These are phyloP conservation scores for Umbelopsis vinacea DNA, from an alignment of 192 early-diverging fungal genomes.

Conservation along the genomic window DNA sequence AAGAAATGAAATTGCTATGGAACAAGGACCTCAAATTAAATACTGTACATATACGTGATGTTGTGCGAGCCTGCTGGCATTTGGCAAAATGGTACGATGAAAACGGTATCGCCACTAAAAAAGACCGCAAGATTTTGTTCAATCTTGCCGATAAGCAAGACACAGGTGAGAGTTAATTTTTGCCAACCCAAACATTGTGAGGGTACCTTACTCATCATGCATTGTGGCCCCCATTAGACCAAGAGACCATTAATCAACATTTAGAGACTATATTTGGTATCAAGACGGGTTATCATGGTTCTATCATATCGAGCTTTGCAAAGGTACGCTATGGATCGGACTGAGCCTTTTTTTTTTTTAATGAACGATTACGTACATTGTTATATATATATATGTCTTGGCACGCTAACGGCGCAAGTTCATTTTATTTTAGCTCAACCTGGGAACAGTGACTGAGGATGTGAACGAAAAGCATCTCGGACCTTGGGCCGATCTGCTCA, in stretches of 20 bases:
- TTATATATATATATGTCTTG: not conserved
- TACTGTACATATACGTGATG: slow-evolving; percentile 94
- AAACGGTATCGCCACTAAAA: slow-evolving; percentile 45
- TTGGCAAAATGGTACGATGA: slow-evolving; percentile 56
- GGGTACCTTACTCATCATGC: no score
- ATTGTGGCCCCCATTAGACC: slow-evolving; percentile 53
- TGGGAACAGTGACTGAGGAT: slow-evolving; percentile 82
- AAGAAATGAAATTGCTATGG: slow-evolving; percentile 96
- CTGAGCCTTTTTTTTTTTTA: no score
- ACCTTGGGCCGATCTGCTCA: slow-evolving; percentile 89
- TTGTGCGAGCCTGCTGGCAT: slow-evolving; percentile 65
- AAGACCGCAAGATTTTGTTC: slow-evolving; percentile 59
- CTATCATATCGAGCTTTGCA: slow-evolving; percentile 75
- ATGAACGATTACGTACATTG: no score
- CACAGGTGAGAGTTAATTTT: slow-evolving; percentile 57
- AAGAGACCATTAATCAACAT: slow-evolving; percentile 75
- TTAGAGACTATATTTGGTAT: slow-evolving; percentile 79
- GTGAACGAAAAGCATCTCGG: slow-evolving; percentile 89
- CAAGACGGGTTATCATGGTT: slow-evolving; percentile 83
- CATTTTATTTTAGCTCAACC: slow-evolving; percentile 64
- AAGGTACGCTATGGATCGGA: slow-evolving; percentile 53
- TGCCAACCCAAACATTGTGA: not conserved
- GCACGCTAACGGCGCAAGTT: not conserved
- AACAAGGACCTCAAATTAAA: slow-evolving; percentile 89
- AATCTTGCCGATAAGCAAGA: slow-evolving; percentile 88